Evolutionary conservation across 768 basidiomycete species (phyloP), one percentile per base, ranked within the genome.

Genomic region (Termitomyces sp.): DNA sequence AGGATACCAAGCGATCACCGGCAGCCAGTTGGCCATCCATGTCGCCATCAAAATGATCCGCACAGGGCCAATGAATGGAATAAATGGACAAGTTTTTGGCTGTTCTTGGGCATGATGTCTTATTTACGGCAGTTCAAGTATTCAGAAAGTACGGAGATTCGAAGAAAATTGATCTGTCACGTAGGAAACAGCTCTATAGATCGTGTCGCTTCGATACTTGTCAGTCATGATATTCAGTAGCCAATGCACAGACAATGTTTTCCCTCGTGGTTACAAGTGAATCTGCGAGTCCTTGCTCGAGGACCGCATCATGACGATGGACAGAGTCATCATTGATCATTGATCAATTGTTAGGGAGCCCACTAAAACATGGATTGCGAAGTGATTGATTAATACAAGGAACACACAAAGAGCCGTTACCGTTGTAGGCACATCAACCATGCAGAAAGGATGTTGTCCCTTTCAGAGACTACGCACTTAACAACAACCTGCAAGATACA

Each of bases 1-100:
- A 51, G 50, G n/a, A 51, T 2, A 39, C 53, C 38, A 59, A 36
- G 32, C 16, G 38, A 55, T 48, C 59, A 60, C 12, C 32, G n/a
- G 24, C 40, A 12, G 45, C n/a, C 22, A 24, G 38, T 39, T 4
- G 51, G 9, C n/a, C 13, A 5, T 8, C 18, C 52, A 38, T 52
- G 49, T 59, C 49, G 57, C 52, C 59, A 55, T 61, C 60, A 61
- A 61, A 56, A 46, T 61, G 60, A 55, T 58, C 58, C 57, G 55
- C 45, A 54, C 53, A 39, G 35, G 42, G 35, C 51, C 51, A 52
- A 35, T 18, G 18, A 33, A 38, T 38, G 22, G 16, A 22, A 48
- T 48, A 22, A 48, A 24, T 28, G 28, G 24, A 24, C 45, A 24
- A 48, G 13, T 48, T 15, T 24, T 11, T 6, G n/a, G n/a, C n/a